Evolutionary conservation across 2,329 filamentous ascomycete species (phyloP).

Genomic region (Fusarium incarnatum): DNA sequence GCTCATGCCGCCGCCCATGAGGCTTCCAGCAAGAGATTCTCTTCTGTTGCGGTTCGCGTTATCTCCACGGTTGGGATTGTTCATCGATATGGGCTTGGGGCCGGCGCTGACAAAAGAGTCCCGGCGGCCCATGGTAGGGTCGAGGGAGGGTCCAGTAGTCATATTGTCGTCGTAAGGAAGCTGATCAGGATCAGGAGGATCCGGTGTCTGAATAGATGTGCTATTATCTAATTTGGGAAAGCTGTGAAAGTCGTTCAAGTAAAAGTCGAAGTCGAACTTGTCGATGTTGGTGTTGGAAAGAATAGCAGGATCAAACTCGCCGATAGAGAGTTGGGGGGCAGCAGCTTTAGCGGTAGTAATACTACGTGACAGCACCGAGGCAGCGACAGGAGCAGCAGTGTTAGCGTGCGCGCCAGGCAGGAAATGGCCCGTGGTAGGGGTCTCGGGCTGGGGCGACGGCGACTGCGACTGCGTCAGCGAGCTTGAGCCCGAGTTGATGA

Average conservation of each 20-base stretch:
- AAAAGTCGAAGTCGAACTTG: conserved; percentile 17
- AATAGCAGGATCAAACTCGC: conserved; percentile 34
- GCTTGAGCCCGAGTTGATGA: conserved; percentile 50
- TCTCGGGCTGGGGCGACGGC: conserved; percentile 53
- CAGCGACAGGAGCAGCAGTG: conserved; percentile 43
- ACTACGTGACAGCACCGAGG: conserved; percentile 41
- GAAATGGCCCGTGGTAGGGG: conserved; percentile 47
- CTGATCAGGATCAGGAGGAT: neutral
- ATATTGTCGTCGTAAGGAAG: conserved; percentile 59
- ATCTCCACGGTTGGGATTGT: conserved; percentile 69
- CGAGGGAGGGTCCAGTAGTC: conserved; percentile 69
- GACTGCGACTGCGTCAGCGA: conserved; percentile 53
- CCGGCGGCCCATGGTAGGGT: conserved; percentile 68
- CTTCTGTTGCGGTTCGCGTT: conserved; percentile 67
- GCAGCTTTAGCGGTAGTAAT: conserved; percentile 43
- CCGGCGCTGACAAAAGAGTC: conserved; percentile 75
- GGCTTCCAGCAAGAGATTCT: conserved; percentile 72
- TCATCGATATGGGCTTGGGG: conserved; percentile 75
- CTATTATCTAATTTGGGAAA: neutral
- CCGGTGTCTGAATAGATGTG: neutral
- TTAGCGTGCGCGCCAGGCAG: conserved; percentile 46
- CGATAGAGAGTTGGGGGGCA: conserved; percentile 38
- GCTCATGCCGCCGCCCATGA: conserved; percentile 87
- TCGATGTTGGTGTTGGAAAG: conserved; percentile 51
- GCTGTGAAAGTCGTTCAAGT: neutral